Evolutionary conservation across 176 grass and related monocot genomes (phyloP).

Genomic region (Carex scoparia): DNA sequence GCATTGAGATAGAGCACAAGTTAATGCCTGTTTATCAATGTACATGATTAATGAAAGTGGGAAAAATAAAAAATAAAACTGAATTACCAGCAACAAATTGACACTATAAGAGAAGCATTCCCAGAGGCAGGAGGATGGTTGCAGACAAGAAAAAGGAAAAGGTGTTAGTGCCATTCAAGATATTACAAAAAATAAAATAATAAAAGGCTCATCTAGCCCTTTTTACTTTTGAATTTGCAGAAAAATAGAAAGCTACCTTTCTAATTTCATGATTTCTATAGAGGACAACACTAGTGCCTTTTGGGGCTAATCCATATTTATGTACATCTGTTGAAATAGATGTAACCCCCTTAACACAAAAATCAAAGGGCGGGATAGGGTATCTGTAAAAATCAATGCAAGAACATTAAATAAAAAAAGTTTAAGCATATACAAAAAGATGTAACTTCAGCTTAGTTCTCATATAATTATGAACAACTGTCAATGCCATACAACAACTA

Average conservation of each 20-base stretch:
- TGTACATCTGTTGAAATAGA: conserved; percentile 96
- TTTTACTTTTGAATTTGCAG: not conserved
- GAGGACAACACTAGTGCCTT: conserved; percentile 89
- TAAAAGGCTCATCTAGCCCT: not conserved
- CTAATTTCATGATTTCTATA: conserved; percentile 98
- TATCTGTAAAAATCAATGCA: conserved; percentile 54
- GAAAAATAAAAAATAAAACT: not conserved
- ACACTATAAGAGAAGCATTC: conserved; percentile 45
- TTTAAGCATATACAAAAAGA: not conserved
- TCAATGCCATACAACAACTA: not conserved
- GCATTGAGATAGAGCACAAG: conserved; percentile 15
- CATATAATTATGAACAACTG: not conserved
- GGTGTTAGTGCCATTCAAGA: conserved; percentile 29
- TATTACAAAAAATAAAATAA: not conserved
- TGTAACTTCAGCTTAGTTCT: not conserved
- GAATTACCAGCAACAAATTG: conserved; percentile 97
- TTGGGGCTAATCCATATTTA: conserved; percentile 95
- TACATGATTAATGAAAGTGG: conserved; percentile 13
- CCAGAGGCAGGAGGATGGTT: conserved; percentile 16
- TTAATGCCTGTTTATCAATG: not conserved
- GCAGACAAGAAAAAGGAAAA: conserved; percentile 3
- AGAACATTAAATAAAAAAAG: conserved; percentile 12
- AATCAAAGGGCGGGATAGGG: conserved; percentile 85
- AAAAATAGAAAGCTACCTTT: conserved; percentile 42
- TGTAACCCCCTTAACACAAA: conserved; percentile 94